Evolutionary conservation across 108 stramenopile genomes (phyloP).

Genomic region (Heterococcus sp.): DNA sequence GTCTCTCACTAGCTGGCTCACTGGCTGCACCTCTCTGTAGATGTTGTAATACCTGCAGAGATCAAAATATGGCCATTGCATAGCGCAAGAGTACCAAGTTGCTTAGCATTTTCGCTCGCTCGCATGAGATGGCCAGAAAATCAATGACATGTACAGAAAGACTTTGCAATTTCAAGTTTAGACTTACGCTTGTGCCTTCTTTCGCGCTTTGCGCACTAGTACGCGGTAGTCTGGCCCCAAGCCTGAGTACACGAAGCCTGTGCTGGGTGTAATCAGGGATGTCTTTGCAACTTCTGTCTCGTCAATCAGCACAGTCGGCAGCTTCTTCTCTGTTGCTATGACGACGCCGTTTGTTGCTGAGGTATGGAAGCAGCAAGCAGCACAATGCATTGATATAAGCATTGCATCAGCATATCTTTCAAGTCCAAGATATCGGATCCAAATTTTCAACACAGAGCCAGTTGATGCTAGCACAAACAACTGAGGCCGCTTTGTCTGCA

Average conservation of each 20-base stretch:
- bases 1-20: constrained; percentile 83
- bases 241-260: constrained; percentile 93
- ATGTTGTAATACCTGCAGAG: constrained; percentile 53
- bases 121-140: no score
- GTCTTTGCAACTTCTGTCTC: constrained; percentile 79
- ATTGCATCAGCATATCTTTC: no score
- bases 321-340: constrained; percentile 96
- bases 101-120: no score
- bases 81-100: no score
- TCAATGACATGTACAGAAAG: no score
- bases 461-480: no score
- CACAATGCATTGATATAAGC: no score
- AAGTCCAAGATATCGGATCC: no score
- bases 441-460: no score
- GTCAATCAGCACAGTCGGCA: constrained; percentile 81
- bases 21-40: constrained; percentile 81
- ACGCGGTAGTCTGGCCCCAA: constrained; percentile 98
- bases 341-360: constrained; percentile 96
- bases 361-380: no score
- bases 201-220: constrained; percentile 86
- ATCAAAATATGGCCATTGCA: no score
- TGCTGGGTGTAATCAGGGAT: constrained; percentile 74
- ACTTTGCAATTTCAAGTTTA: background rate
- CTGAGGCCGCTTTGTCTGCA: no score
- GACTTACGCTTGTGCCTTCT: constrained; percentile 72